Evolutionary conservation across 352 stramenopile genomes (phyloP), one percentile per base, ranked within the genome.

Genomic region (Phytophthora kernoviae): DNA sequence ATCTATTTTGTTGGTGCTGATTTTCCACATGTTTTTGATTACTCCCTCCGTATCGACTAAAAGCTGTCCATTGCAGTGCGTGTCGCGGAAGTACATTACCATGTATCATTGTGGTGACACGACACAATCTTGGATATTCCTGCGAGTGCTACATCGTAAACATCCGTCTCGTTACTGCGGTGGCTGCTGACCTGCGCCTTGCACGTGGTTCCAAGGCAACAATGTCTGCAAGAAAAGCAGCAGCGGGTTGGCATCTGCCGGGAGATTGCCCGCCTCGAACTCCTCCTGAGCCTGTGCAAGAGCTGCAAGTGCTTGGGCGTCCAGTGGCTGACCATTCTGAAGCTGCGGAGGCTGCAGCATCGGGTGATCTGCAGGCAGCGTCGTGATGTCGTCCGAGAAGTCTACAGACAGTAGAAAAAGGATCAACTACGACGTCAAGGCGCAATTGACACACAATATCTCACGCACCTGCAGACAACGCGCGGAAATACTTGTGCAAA

Each of bases 321-420:
- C 75, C 48, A 93, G 61, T 6, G 83, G 74, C 58, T 89, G 74
- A 2, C 77, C 76, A 33, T 90, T 78, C 32, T 79, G 81, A 27
- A 82, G 63, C 54, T 90, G 72, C 8, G 74, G 77, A 1, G 77
- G 85, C 56, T 90, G 85, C 68, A 93, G 68, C 84, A 95, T 95
- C 54, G 87, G 87, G 42, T 95, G 84, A 45, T 95, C 87, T 0
- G 78, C 69, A 2, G 87, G 87, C 54, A 95, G 50, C 62, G 84
- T 95, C 49, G 87, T 94, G 59, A 95, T 86, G 43, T 95, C 87
- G 47, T 95, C 87, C 72, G 84, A 92, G 60, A 88, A 95, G 59
- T 95, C 85, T 93, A 44, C 0, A 34, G 0, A 30, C 37, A 52
- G 18, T 14, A 4, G 12, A 14, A 39, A 36, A 3, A 44, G 9